Evolutionary conservation across 1,139 yeast species (phyloP).

Genomic region (Diutina sp.): DNA sequence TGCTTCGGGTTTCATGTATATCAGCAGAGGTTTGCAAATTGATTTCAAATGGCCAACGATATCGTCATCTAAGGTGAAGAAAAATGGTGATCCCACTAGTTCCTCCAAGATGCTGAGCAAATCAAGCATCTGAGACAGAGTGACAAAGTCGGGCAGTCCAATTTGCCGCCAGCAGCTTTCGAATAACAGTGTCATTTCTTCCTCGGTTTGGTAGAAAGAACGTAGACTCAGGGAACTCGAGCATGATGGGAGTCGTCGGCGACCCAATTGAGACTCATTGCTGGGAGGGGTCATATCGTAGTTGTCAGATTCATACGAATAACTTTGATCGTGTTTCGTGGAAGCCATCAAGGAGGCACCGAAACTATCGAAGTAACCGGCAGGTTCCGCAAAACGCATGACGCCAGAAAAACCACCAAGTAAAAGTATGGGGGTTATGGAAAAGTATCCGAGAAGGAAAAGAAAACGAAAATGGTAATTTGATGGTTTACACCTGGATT

Average conservation of each 20-base stretch:
- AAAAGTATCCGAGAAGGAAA: not conserved
- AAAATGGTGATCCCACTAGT: not conserved
- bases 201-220: not conserved
- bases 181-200: not conserved
- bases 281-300: not conserved
- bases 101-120: not conserved
- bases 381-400: not conserved
- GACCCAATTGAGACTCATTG: not conserved
- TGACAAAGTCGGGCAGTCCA: constrained; percentile 1
- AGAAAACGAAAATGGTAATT: not conserved
- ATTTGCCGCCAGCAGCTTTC: not conserved
- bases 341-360: not conserved
- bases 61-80: constrained; percentile 1
- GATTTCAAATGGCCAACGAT: not conserved
- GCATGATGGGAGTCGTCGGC: not conserved
- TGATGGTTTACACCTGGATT: not conserved
- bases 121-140: not conserved
- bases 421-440: not conserved
- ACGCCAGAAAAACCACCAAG: not conserved
- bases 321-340: not conserved
- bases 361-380: not conserved
- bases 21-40: not conserved
- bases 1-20: not conserved
- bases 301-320: not conserved
- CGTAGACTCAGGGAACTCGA: not conserved